A percentile compares a stretch with the other conserved stretches of the same genome.
These are phyloP conservation scores for Calonectria multiphialidica DNA, from an alignment of 2,329 filamentous ascomycete species.

Conservation along the genomic window DNA sequence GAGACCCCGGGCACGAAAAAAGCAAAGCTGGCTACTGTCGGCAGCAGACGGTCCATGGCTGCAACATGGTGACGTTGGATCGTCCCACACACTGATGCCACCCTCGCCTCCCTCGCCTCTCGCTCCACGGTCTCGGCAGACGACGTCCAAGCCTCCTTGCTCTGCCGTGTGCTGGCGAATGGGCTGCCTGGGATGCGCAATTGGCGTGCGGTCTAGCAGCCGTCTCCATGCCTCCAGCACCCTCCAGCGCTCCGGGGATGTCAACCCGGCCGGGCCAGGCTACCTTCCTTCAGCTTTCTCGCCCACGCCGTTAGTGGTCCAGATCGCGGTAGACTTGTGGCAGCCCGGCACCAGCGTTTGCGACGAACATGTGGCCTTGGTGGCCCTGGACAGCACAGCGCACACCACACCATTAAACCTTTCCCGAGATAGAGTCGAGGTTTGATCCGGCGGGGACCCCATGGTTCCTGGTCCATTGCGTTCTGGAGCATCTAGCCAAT, in stretches of 20 bases:
- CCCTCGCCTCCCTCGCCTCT: background rate
- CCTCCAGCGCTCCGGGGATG: conserved; percentile 36
- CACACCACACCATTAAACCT: conserved; percentile 4
- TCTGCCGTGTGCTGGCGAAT: conserved; percentile 18
- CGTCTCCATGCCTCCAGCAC: conserved; percentile 1
- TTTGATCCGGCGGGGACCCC: conserved; percentile 11
- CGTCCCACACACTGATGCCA: conserved; percentile 26
- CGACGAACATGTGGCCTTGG: conserved; percentile 35
- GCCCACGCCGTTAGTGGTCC: conserved; percentile 32
- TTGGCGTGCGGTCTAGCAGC: background rate
- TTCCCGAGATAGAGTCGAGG: conserved; percentile 1
- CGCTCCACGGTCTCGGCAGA: conserved; percentile 18
- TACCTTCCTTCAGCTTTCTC: conserved; percentile 16
- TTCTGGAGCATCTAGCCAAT: conserved; percentile 16
- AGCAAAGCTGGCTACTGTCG: conserved; percentile 9
- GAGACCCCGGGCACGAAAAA: background rate
- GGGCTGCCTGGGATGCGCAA: conserved; percentile 22
- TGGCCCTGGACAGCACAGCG: conserved; percentile 13
- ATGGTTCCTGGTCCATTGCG: conserved; percentile 16
- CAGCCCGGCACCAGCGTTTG: conserved; percentile 27
- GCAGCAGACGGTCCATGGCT: conserved; percentile 6
- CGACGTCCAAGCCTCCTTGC: background rate
- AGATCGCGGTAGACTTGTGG: conserved; percentile 21
- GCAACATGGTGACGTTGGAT: conserved; percentile 39
- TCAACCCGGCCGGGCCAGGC: conserved; percentile 31